Evolutionary conservation across 1,284 basidiomycete genomes (phyloP).

Genomic region (Papiliotrema nemorosa): DNA sequence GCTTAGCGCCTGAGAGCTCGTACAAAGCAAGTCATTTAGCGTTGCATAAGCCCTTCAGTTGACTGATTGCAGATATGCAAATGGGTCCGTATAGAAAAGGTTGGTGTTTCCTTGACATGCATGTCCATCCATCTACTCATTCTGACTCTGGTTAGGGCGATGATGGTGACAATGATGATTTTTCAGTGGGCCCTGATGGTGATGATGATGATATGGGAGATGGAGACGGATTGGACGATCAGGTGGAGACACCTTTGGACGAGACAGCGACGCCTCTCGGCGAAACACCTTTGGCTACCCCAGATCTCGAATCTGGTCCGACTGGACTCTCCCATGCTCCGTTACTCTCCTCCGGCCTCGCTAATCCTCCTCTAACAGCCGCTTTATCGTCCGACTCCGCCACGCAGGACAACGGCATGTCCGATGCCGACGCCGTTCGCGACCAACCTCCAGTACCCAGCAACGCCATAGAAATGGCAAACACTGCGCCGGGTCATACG

Average conservation of each 20-base stretch:
- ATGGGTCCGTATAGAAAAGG: conserved; percentile 12
- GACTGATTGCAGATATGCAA: conserved; percentile 10
- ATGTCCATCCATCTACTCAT: too few relatives aligned
- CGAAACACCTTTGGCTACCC: conserved; percentile 4
- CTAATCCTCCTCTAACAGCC: not conserved
- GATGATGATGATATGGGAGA: conserved; percentile 16
- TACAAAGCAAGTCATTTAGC: conserved; percentile 22
- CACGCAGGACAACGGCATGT: not conserved
- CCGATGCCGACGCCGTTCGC: not conserved
- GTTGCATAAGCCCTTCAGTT: not conserved
- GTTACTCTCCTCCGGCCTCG: not conserved
- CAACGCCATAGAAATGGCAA: conserved; percentile 32
- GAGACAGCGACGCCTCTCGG: conserved; percentile 1
- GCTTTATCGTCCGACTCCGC: not conserved
- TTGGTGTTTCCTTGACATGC: not conserved
- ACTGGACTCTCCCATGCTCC: not conserved
- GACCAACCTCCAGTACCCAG: conserved; percentile 15
- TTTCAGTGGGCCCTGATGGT: conserved; percentile 14
- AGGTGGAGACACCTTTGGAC: conserved; percentile 1
- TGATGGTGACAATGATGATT: conserved; percentile 18
- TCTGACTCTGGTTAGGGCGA: too few relatives aligned
- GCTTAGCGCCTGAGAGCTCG: conserved; percentile 31
- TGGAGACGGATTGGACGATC: conserved; percentile 10
- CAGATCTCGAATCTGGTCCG: not conserved
- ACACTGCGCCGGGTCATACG: conserved; percentile 18